phyloP scores from a whole-genome alignment of 169 alveolate genomes.

The Babesia sp. region DNA sequence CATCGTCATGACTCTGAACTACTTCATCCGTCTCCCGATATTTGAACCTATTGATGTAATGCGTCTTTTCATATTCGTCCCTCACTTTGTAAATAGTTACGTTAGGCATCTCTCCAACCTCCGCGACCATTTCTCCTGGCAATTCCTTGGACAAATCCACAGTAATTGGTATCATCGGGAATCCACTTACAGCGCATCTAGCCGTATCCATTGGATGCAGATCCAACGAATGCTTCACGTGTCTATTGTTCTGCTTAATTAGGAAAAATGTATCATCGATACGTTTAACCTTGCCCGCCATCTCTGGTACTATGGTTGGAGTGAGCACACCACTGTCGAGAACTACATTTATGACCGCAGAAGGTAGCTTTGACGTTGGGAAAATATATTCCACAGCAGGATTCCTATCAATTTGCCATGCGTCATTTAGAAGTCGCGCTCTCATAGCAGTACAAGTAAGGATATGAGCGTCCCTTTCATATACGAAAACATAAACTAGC shows the following conservation, averaged over 20 bases:
- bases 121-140: not conserved
- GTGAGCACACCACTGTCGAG: not conserved
- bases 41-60: not conserved
- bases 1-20: not conserved
- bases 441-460: not conserved
- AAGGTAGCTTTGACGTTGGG: not conserved
- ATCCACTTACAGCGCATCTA: not conserved
- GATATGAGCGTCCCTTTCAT: not conserved
- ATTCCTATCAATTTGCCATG: not conserved
- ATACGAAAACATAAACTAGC: not conserved
- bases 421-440: not conserved
- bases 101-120: constrained; percentile 1
- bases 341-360: not conserved
- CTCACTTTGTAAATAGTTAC: not conserved
- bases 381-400: not conserved
- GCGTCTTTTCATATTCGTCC: not conserved
- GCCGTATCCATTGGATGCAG: constrained; percentile 10
- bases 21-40: not conserved
- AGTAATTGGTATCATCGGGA: constrained; percentile 11
- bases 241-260: not conserved
- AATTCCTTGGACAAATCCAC: not conserved
- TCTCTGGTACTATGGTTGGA: not conserved
- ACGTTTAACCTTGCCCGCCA: not conserved
- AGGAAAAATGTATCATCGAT: not conserved
- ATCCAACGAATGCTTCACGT: not conserved